phyloP scores from a whole-genome alignment of 768 basidiomycete genomes.

The Agrocybe chaxingu region DNA sequence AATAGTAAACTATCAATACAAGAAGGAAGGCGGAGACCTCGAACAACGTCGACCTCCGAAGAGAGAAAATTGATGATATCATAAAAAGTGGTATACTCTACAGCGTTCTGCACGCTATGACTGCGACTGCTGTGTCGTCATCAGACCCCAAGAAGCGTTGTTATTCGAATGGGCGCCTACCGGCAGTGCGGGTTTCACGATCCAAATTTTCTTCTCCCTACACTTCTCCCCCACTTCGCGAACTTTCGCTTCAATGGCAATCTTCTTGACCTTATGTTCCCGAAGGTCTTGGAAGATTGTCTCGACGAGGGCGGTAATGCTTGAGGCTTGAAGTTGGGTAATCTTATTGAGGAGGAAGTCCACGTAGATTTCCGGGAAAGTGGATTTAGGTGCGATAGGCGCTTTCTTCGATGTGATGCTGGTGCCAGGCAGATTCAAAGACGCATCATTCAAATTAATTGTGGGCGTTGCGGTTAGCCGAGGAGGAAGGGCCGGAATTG shows the following conservation, averaged over 20 bases:
- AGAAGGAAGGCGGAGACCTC: not conserved
- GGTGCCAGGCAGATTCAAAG: constrained; percentile 11
- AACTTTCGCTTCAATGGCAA: constrained; percentile 78
- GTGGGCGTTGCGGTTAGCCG: constrained; percentile 22
- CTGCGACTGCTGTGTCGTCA: not conserved
- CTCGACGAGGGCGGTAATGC: constrained; percentile 66
- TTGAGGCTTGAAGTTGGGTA: constrained; percentile 54
- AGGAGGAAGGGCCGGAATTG: constrained; percentile 44
- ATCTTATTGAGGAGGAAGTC: constrained; percentile 63
- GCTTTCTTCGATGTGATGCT: constrained; percentile 25
- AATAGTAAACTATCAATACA: constrained; percentile 9
- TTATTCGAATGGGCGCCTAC: constrained; percentile 10
- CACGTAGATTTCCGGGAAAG: constrained; percentile 69
- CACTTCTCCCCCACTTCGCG: constrained; percentile 74
- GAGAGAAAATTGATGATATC: not conserved
- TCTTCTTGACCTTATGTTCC: constrained; percentile 75
- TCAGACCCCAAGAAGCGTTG: not conserved
- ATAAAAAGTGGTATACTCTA: not conserved
- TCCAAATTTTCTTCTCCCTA: constrained; percentile 72
- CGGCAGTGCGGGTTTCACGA: constrained; percentile 47
- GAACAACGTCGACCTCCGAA: not conserved
- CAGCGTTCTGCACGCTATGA: not conserved
- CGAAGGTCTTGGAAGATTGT: constrained; percentile 69
- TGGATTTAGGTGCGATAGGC: constrained; percentile 42
- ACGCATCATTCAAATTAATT: constrained; percentile 5